Evolutionary conservation across 1,139 yeast species (phyloP).

Genomic region (Candida dubliniensis): DNA sequence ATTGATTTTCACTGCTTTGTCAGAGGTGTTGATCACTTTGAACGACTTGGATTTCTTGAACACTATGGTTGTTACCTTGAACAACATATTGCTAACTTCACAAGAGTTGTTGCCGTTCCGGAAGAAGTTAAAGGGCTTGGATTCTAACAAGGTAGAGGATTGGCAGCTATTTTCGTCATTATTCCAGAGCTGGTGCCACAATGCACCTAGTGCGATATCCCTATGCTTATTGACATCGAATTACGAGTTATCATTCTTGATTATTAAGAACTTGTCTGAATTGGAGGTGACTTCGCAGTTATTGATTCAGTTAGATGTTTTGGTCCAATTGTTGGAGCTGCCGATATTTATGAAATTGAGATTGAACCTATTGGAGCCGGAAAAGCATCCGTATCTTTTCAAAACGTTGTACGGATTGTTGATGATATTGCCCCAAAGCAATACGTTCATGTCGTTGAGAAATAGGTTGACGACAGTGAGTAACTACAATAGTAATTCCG

Average conservation of each 20-base stretch:
- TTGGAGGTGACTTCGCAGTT: conserved; percentile 72
- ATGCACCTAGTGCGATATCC: conserved; percentile 85
- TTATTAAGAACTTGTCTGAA: conserved; percentile 73
- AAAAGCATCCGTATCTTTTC: conserved; percentile 75
- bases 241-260: conserved; percentile 82
- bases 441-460: conserved; percentile 81
- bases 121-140: conserved; percentile 56
- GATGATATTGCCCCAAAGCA: conserved; percentile 93
- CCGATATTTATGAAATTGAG: conserved; percentile 90
- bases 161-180: conserved; percentile 72
- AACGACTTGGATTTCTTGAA: conserved; percentile 74
- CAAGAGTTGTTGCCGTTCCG: conserved; percentile 76
- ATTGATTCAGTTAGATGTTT: conserved; percentile 73
- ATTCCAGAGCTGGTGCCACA: conserved; percentile 91
- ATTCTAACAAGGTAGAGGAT: conserved; percentile 55
- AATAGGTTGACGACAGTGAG: conserved; percentile 53
- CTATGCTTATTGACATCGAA: conserved; percentile 85
- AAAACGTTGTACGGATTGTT: conserved; percentile 88
- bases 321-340: conserved; percentile 73
- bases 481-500: conserved; percentile 5
- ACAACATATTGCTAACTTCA: conserved; percentile 84
- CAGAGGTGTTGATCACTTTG: conserved; percentile 67
- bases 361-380: conserved; percentile 84
- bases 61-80: conserved; percentile 81
- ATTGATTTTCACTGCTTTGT: conserved; percentile 75